Conservation (phyloP, 768 basidiomycete species). For the Boletellus ananiceps region DNA sequence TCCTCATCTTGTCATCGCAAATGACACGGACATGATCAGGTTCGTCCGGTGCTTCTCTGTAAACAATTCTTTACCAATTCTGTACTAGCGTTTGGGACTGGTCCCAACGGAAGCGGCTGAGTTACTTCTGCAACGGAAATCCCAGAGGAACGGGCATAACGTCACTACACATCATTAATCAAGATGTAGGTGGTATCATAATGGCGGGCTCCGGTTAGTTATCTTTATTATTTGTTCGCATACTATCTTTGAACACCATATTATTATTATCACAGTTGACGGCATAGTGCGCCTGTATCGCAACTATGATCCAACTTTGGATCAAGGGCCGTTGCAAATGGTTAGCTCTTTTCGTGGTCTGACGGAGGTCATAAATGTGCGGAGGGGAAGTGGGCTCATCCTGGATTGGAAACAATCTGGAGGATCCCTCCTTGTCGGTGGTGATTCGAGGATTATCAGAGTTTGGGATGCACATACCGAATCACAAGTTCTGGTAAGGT, state of each 20-base stretch:
- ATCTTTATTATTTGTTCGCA: background rate
- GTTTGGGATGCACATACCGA: constrained; percentile 97
- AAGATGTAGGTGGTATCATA: constrained; percentile 89
- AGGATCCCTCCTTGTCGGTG: constrained; percentile 84
- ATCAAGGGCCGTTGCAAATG: constrained; percentile 78
- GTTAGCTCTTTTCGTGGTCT: constrained; percentile 91
- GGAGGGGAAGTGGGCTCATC: constrained; percentile 80
- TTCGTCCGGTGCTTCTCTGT: constrained; percentile 30
- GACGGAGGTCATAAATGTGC: constrained; percentile 66
- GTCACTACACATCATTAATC: constrained; percentile 87
- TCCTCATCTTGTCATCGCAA: constrained; percentile 79
- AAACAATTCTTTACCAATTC: background rate
- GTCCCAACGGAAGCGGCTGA: constrained; percentile 73
- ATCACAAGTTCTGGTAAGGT: constrained; percentile 61
- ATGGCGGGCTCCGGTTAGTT: constrained; percentile 77
- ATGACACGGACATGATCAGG: constrained; percentile 85
- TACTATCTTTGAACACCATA: background rate
- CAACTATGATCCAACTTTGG: constrained; percentile 76
- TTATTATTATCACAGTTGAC: constrained; percentile 62
- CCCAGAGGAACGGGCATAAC: constrained; percentile 79
- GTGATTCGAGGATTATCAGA: constrained; percentile 83
- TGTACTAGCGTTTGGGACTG: constrained; percentile 85
- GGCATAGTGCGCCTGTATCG: constrained; percentile 89
- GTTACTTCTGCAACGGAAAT: constrained; percentile 87
- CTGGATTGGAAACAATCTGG: constrained; percentile 91